Evolutionary conservation across 495 filamentous ascomycete genomes (phyloP), one percentile per base, ranked within the genome.

Genomic region (Podospora comata): DNA sequence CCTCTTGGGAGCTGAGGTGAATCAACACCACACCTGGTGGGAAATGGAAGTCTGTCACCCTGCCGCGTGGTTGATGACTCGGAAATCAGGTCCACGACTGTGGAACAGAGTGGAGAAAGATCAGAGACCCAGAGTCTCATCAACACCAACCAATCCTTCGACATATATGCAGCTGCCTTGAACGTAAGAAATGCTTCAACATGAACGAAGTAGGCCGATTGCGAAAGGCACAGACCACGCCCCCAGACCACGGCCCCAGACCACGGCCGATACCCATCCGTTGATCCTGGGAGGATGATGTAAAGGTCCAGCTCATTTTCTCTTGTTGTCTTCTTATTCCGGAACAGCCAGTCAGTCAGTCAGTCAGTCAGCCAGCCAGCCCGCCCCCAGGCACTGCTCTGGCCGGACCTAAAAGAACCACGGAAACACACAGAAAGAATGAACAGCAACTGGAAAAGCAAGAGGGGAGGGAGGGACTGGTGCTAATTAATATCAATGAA

Each of bases 401-500:
- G 39, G 39, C 39, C 39, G 39, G 39, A 18, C 39, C 39, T 48
- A 48, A 48, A 48, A 48, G 39, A 48, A 48, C 39, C 39, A 48
- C 39, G 39, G 39, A 48, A 48, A 48, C 39, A 48, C 39, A 16
- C 39, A 48, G 39, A 48, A 48, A 20, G 56, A 58, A 58, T 58
- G 6, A 20, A 61, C 23, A 28, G 59, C 7, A 9, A 5, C 59
- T 18, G 27, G 59, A 61, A 32, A 18, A 61, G 28, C 23, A 61
- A 61, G 16, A 26, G 28, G 59, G 59, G 20, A 26, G 16, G 59
- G 59, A 6, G 60, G 32, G n/a, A 19, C 5, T 63, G 61, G 61
- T 32, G 30, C 28, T 63, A 63, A 63, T 63, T 63, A 63, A 63
- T 63, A 63, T 63, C 27, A 62, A 62, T 63, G 18, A 62, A 64